Conservation (phyloP, 1,284 basidiomycete species). For the Rhodotorula sp. region DNA sequence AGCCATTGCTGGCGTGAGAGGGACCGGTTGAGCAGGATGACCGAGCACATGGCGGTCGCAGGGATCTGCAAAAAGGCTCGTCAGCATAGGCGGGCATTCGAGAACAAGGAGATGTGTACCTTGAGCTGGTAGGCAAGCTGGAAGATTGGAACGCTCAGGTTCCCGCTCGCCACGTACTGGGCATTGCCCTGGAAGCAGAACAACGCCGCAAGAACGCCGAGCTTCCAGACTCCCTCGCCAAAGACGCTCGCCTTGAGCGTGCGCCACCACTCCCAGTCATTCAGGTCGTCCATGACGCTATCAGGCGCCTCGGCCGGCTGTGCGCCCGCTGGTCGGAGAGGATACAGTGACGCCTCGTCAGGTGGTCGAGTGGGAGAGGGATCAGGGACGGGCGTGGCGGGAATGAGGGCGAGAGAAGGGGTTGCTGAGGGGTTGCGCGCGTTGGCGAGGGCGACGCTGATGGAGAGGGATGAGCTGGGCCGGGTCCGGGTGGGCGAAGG, state of each 20-base stretch:
- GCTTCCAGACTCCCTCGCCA: constrained; percentile 20
- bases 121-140: constrained; percentile 53
- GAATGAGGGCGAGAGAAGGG: constrained; percentile 29
- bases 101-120: constrained; percentile 28
- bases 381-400: constrained; percentile 24
- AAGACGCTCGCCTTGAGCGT: constrained; percentile 19
- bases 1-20: constrained; percentile 49
- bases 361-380: constrained; percentile 16
- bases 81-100: background rate
- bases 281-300: constrained; percentile 13
- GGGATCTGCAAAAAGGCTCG: constrained; percentile 44
- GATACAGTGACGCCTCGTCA: constrained; percentile 23
- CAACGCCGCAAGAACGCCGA: constrained; percentile 45
- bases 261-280: constrained; percentile 37
- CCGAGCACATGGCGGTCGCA: constrained; percentile 51
- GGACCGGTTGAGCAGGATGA: constrained; percentile 50
- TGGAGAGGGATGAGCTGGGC: constrained; percentile 14
- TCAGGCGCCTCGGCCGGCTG: background rate
- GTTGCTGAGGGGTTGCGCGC: background rate
- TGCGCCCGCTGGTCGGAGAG: constrained; percentile 4
- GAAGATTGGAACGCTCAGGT: constrained; percentile 51
- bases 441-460: constrained; percentile 26
- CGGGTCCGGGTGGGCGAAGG: background rate
- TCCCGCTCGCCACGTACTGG: constrained; percentile 49
- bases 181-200: constrained; percentile 49